Evolutionary conservation across 2,329 filamentous ascomycete genomes (phyloP), one percentile per base, ranked within the genome.

Genomic region (Erysiphe neolycopersici): DNA sequence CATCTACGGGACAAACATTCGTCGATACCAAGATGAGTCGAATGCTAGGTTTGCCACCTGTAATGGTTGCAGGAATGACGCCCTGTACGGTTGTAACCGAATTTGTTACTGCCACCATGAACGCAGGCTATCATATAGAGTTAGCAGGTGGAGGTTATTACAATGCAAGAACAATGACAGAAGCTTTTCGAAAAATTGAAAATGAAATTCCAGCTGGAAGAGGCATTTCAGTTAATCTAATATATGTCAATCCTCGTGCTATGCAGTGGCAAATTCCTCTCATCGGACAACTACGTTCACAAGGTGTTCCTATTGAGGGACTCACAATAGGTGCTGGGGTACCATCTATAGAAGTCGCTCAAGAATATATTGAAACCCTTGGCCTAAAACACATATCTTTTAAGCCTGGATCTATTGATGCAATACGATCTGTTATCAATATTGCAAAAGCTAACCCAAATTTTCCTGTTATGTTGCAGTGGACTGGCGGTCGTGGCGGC

Each of bases 11-110:
- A 17, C 72, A 85, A 56, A 93, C 82, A 2, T 94, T 80, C 52
- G 82, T 98, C 40, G 85, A 95, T 59, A 98, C 89, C 48, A 94
- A 93, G 65, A 89, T 94, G 78, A 91, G 79, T 60, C 71, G 82
- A 52, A 65, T 92, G 17, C 65, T 93, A 16, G 84, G 84, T 52
- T 66, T 89, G 4, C 83, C 85, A 9, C 85, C 85, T 0, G 65
- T 94, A 48, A 77, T 94, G 65, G 83, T 93, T 47, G 82, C 84
- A 45, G 85, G 84, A 58, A 94, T 94, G 85, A 93, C 85, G 1
- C 85, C 85, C 12, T 73, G 72, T 47, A 94, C 85, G 0, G 81
- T 91, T 3, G 74, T 81, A 0, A 89, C 80, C 78, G 82, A 92
- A 60, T 92, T 93, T 51, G 80, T 93, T 38, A 78, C 83, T 6